Evolutionary conservation across 2,329 filamentous ascomycete genomes (phyloP).

Genomic region (Lasiodiplodia sp.): DNA sequence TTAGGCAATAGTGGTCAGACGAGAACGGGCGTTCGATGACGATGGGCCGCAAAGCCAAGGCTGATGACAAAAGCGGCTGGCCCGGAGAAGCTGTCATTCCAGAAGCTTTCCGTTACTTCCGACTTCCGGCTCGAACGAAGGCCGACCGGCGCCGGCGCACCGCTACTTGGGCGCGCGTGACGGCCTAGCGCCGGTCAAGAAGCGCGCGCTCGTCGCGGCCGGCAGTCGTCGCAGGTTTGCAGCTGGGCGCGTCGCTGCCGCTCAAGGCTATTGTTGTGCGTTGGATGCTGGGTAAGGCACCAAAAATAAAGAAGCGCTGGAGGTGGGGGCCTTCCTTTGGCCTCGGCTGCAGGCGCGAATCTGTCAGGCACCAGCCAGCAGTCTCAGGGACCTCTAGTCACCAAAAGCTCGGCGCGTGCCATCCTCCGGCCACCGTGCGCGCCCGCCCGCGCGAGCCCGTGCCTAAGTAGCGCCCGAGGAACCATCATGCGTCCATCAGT

Average conservation of each 20-base stretch:
- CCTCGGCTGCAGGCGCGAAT: not conserved
- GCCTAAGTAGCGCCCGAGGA: constrained; percentile 21
- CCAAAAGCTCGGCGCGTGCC: constrained; percentile 24
- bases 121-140: not conserved
- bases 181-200: not conserved
- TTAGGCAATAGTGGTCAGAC: no score
- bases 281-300: not conserved
- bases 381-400: not conserved
- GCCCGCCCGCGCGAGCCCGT: constrained; percentile 18
- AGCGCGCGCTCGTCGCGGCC: not conserved
- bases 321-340: not conserved
- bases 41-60: not conserved
- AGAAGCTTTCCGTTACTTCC: constrained; percentile 16
- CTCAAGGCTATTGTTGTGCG: not conserved
- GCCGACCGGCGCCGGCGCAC: not conserved
- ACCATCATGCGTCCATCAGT: constrained; percentile 12
- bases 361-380: constrained; percentile 10
- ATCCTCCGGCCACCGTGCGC: not conserved
- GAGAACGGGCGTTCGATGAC: not conserved
- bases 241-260: no score
- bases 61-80: constrained; percentile 2
- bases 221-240: not conserved
- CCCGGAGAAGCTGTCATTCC: constrained; percentile 1
- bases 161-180: constrained; percentile 8
- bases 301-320: constrained; percentile 17